These are phyloP conservation scores for Calonectria honghensis DNA, from an alignment of 2,329 filamentous ascomycete species.

Conservation along the genomic window DNA sequence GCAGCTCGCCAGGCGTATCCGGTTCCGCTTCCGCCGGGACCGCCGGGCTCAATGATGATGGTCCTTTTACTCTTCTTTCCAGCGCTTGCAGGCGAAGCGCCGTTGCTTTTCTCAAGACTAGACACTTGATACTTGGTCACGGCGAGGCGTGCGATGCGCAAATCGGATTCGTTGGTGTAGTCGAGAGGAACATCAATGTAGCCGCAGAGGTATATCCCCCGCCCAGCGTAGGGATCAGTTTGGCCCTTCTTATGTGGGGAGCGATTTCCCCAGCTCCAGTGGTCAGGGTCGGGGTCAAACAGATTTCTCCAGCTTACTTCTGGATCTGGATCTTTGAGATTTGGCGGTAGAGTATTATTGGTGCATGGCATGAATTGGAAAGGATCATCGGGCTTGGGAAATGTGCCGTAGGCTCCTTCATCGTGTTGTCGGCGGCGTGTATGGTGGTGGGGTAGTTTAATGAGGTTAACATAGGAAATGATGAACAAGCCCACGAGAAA, in stretches of 20 bases:
- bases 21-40: slow-evolving; percentile 70
- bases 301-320: slow-evolving; percentile 62
- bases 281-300: slow-evolving; percentile 65
- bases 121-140: slow-evolving; percentile 70
- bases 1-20: slow-evolving; percentile 62
- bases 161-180: slow-evolving; percentile 66
- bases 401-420: slow-evolving; percentile 47
- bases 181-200: slow-evolving; percentile 70
- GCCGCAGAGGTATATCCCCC: slow-evolving; percentile 69
- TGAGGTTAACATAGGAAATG: not conserved
- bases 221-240: slow-evolving; percentile 60
- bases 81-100: slow-evolving; percentile 38
- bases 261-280: slow-evolving; percentile 68
- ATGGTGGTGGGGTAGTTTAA: slow-evolving; percentile 1
- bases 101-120: slow-evolving; percentile 60
- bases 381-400: slow-evolving; percentile 65
- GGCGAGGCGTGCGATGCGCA: slow-evolving; percentile 67
- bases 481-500: slow-evolving; percentile 27
- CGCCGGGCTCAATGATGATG: slow-evolving; percentile 70
- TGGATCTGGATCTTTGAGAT: slow-evolving; percentile 62
- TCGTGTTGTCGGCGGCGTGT: slow-evolving; percentile 9
- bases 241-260: slow-evolving; percentile 26
- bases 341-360: slow-evolving; percentile 61
- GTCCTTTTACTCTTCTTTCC: slow-evolving; percentile 67
- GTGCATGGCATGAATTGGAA: slow-evolving; percentile 71